Evolutionary conservation across 2,329 filamentous ascomycete species (phyloP).

Genomic region (Colletotrichum lindemuthianum): DNA sequence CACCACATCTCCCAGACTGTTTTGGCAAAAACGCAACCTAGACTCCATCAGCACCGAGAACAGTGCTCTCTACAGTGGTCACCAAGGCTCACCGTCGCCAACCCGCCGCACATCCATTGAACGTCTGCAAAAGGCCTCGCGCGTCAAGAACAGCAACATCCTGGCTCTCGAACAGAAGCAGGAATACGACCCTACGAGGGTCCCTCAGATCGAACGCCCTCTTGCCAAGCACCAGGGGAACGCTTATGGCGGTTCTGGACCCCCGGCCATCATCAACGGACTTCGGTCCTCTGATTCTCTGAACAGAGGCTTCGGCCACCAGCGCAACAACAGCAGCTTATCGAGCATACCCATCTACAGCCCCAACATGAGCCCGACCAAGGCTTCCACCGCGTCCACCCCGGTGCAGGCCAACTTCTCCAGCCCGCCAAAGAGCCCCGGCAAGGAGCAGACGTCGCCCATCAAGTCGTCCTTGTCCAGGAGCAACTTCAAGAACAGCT

Average conservation of each 20-base stretch:
- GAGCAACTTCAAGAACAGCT: conserved; percentile 71
- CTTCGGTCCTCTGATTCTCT: conserved; percentile 60
- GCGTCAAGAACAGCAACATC: conserved; percentile 98
- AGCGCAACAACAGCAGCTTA: conserved; percentile 65
- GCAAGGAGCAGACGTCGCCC: conserved; percentile 79
- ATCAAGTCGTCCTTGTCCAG: conserved; percentile 89
- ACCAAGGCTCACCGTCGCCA: conserved; percentile 72
- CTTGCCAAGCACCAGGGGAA: conserved; percentile 81
- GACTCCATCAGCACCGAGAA: conserved; percentile 72
- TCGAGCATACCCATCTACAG: conserved; percentile 67
- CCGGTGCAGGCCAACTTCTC: conserved; percentile 27
- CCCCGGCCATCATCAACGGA: conserved; percentile 51
- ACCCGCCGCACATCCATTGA: conserved; percentile 91
- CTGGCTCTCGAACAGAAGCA: conserved; percentile 91
- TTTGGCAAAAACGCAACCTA: conserved; percentile 87
- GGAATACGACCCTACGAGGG: conserved; percentile 86
- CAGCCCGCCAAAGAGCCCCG: conserved; percentile 62
- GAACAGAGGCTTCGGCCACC: conserved; percentile 55
- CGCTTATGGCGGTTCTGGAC: conserved; percentile 69
- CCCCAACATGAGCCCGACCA: conserved; percentile 52
- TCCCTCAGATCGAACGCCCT: conserved; percentile 84
- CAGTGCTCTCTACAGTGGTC: conserved; percentile 68
- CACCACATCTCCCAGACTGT: conserved; percentile 80
- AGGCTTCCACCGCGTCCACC: conserved; percentile 21
- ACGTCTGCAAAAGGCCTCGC: conserved; percentile 91